Percentiles rank a stretch among this genome's conserved stretches.
These are phyloP conservation scores for Beauveria brongniartii DNA, from an alignment of 2,329 filamentous ascomycete genomes.

Conservation along the genomic window DNA sequence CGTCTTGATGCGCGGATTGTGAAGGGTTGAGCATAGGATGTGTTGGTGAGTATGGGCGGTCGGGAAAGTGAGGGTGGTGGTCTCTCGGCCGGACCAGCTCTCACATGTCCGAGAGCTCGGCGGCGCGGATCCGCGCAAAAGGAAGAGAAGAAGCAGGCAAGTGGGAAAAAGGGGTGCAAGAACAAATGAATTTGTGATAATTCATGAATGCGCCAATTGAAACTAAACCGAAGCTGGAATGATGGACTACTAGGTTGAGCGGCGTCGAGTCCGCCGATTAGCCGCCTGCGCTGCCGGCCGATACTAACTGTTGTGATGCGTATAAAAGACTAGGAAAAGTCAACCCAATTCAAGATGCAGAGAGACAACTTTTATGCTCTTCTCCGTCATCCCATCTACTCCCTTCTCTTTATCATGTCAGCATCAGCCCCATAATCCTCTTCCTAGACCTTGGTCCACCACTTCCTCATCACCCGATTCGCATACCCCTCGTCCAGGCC, in stretches of 20 bases:
- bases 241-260: conserved; percentile 28
- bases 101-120: neutral
- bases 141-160: too few relatives aligned
- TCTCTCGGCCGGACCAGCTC: neutral
- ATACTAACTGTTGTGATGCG: neutral
- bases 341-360: neutral
- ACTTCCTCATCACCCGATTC: conserved; percentile 43
- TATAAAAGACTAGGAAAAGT: neutral
- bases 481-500: conserved; percentile 51
- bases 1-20: too few relatives aligned
- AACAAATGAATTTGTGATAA: too few relatives aligned
- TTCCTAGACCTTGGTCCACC: conserved; percentile 17
- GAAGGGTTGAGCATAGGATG: too few relatives aligned
- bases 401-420: too few relatives aligned
- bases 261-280: conserved; percentile 54
- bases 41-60: neutral
- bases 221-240: neutral
- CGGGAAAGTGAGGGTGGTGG: neutral
- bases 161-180: too few relatives aligned
- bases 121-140: neutral
- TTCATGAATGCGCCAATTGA: too few relatives aligned
- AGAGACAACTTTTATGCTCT: too few relatives aligned
- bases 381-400: too few relatives aligned
- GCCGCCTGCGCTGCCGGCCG: neutral
- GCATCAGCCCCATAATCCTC: too few relatives aligned